Evolutionary conservation across 129 eudicot genomes (phyloP), one percentile per base, ranked within the genome.

Genomic region (Flaveria brownii): DNA sequence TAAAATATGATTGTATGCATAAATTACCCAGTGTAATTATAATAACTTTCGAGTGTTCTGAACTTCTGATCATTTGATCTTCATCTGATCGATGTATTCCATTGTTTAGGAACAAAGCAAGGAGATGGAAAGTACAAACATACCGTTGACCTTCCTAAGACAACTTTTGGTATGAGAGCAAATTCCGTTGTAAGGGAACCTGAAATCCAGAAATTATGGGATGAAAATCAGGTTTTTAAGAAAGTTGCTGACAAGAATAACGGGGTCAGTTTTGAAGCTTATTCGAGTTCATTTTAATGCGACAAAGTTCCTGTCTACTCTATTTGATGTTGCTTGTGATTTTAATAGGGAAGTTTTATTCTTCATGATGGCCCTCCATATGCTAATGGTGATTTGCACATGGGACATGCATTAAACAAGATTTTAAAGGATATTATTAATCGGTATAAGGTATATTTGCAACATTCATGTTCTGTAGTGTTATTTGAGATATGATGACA

Each of bases 281-380:
- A 45, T 13, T 55, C 12, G 9, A 23, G 3, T 18, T 36, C 47
- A 0, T 54, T 36, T 36, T 36, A 36, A 36, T 36, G 68, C 79
- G 47, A 62, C 70, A 13, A 26, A 26, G 68, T 80, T 46, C 26
- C 6, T 50, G 2, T 73, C 54, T 78, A 28, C 4, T 64, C 52
- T 69, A 33, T 79, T 76, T 88, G 72, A 85, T 74, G 25, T 52
- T 71, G 49, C 52, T 68, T 47, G 49, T 76, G 10, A 3, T 74
- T 68, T 70, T 71, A 79, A 75, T 84, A 94, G 99, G 97, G 84
- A 76, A 89, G 80, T 73, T 95, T 95, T 73, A 72, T 89, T 59
- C 93, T 95, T 77, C 99, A 95, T 76, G 99, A 95, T 84, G 99
- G 99, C 9, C 99, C 99, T 81, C 99, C 99, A 61, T 95, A 95